Base-by-base conservation (phyloP, 768 basidiomycete genomes). In the Psilocybe tampanensis region DNA sequence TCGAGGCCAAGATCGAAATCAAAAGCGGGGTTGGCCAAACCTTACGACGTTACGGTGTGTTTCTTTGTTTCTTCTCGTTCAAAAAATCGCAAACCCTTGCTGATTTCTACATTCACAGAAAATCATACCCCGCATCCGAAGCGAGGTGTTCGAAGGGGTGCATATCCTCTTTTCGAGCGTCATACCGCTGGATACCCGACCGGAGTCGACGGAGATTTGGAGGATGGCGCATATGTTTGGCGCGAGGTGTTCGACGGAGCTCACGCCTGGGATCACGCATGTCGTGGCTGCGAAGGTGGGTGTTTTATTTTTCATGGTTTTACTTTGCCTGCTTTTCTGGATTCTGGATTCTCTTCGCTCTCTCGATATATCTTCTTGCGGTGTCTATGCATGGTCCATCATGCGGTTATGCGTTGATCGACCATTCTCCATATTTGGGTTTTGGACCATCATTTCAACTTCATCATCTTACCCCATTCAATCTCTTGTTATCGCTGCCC, bases 161-260 rank as follows among this genome's bases (percentile, higher is more conserved):
- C 85, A 90, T 66, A 82, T 99, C 29, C 79, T 96, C 33, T 98
- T 99, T 73, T 98, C 96, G 1, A 93, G 95, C 55, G 86, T 99
- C 39, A 95, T 98, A 54, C 95, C 96, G 3, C 82, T 95, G n/a
- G 89, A 94, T 64, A 87, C 86, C 2, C 78, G 75, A 54, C 90
- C 93, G 34, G 88, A 94, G 70, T 78, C 79, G 47, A 91, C 83
- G 49, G 93, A 94, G 64, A 85, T 94, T 48, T 96, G 94, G 94
- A 80, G 84, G 62, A 80, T 89, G 69, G 94, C 96, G 12, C 80
- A 82, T 47, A 88, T 90, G 74, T 98, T 97, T 64, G 96, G 96
- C 8, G 96, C 96, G 2, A 78, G 77, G 45, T 92, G 89, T 70
- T 82, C 86, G 45, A 87, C 82, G 15, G 87, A 93, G 60, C 68